Conservation (phyloP, 1,284 basidiomycete species). For the Termitomyces sp. region DNA sequence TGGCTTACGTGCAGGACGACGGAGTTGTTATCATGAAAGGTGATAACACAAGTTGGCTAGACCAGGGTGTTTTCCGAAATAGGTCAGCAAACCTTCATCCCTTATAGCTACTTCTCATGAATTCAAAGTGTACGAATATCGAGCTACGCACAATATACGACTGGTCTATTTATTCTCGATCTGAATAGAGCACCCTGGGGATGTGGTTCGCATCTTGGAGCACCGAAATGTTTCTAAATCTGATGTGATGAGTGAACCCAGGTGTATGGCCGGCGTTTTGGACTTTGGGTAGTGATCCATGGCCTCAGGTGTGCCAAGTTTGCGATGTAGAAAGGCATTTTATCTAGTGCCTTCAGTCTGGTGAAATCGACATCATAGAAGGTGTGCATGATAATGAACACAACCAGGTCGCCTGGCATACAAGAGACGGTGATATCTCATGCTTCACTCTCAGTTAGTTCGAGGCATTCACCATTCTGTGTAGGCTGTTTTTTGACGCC, state of each 20-base stretch:
- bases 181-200: slow-evolving; percentile 66
- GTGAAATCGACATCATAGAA: slow-evolving; percentile 81
- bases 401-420: slow-evolving; percentile 77
- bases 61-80: slow-evolving; percentile 45
- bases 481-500: slow-evolving; percentile 21
- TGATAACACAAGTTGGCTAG: slow-evolving; percentile 55
- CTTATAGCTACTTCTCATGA: not conserved
- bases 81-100: slow-evolving; percentile 39
- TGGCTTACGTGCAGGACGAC: slow-evolving; percentile 51
- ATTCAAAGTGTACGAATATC: slow-evolving; percentile 52
- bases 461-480: not conserved
- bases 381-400: slow-evolving; percentile 73
- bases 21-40: slow-evolving; percentile 68
- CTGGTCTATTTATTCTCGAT: slow-evolving; percentile 67
- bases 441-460: not conserved
- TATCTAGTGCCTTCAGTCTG: slow-evolving; percentile 35
- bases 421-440: slow-evolving; percentile 37
- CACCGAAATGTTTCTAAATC: slow-evolving; percentile 16
- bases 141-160: slow-evolving; percentile 51
- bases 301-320: slow-evolving; percentile 43
- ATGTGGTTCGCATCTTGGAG: slow-evolving; percentile 40
- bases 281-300: slow-evolving; percentile 50
- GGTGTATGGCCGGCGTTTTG: slow-evolving; percentile 67
- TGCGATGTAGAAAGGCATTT: not conserved
- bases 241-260: slow-evolving; percentile 19